A percentile compares a stretch with the other conserved stretches of the same genome.
Conservation (phyloP, 129 eudicot species). For the carrot (Daucus carota) region DNA sequence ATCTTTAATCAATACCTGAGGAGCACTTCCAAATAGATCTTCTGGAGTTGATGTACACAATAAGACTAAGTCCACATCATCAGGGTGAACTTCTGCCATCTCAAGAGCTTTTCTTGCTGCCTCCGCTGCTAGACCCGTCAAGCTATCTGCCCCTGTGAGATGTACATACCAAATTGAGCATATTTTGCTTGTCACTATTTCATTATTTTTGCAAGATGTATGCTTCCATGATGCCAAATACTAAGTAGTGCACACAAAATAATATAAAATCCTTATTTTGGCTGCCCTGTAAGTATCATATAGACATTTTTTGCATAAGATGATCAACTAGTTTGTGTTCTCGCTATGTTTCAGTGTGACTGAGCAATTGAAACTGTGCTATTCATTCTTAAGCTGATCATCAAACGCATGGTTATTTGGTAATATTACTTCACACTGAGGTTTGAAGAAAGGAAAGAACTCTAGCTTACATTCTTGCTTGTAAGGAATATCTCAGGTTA, state of each 20-base stretch:
- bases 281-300: background rate
- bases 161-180: slow-evolving; percentile 4
- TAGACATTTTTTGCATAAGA: background rate
- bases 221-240: background rate
- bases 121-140: slow-evolving; percentile 60
- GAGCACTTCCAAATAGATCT: slow-evolving; percentile 90
- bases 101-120: slow-evolving; percentile 86
- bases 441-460: background rate
- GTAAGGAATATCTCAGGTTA: background rate
- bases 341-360: background rate
- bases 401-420: background rate
- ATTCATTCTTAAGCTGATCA: background rate
- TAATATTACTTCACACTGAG: background rate
- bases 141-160: slow-evolving; percentile 62
- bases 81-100: slow-evolving; percentile 83
- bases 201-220: background rate
- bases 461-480: background rate
- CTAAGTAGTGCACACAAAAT: background rate
- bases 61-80: slow-evolving; percentile 83
- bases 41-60: slow-evolving; percentile 92
- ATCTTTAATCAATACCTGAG: slow-evolving; percentile 48
- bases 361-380: background rate
- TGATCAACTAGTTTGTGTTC: background rate
- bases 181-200: background rate
- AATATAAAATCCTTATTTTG: background rate